Evolutionary conservation across 1,284 basidiomycete species (phyloP), one percentile per base, ranked within the genome.

Genomic region (Tylopilus orsonianus): DNA sequence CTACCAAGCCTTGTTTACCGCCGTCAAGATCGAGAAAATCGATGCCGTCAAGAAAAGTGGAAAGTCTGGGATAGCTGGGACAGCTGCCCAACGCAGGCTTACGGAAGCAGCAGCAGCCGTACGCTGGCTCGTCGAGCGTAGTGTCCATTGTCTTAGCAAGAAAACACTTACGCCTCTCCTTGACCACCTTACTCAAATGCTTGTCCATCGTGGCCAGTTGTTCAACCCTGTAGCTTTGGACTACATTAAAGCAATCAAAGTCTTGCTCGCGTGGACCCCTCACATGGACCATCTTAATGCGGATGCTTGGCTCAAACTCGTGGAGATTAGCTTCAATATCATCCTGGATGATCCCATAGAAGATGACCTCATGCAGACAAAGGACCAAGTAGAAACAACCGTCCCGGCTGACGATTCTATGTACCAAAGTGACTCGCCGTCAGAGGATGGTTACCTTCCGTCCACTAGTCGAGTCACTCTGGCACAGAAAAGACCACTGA

Each of bases 271-370:
- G 42, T 85, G 83, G 62, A 68, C 71, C 2, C 86, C 90, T 1
- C 94, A 97, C 66, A 73, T 94, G 42, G 86, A 94, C 26, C 82
- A 88, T 57, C 64, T 96, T 47, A 81, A 83, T 8, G 71, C 75
- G 13, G 68, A 72, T 0, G 71, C 66, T 34, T 98, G 95, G 95
- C 66, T 83, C 8, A 69, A 70, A 18, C 67, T 92, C 22, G 78
- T 88, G 32, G 77, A 81, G 40, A 67, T 92, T 29, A 83, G 81
- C 45, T 94, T 94, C 72, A 88, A 91, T 52, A 78, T 82, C 2
- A 71, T 93, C 7, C 71, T 95, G 2, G 82, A 77, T 12, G 84
- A 89, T 57, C 72, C 77, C 1, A 64, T 93, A 27, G 66, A 72
- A 38, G 67, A 75, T 24, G 71, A 75, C 20, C 69, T 69, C 10